Conservation (phyloP, 1,139 yeast genomes). For the Geotrichum restrictum region DNA sequence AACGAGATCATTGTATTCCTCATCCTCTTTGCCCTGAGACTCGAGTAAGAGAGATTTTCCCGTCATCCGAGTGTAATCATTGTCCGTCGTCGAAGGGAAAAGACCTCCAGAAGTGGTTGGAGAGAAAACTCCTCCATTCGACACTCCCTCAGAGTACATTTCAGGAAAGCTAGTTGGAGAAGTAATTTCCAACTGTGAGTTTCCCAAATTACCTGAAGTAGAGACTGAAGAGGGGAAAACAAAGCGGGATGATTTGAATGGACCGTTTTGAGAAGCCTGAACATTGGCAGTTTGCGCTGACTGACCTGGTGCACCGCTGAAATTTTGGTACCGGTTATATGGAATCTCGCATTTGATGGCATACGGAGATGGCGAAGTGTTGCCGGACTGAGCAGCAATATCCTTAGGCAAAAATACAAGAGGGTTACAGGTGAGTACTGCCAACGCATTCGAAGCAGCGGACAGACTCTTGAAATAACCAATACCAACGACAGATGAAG, state of each 20-base stretch:
- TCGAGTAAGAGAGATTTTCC: slow-evolving; percentile 36
- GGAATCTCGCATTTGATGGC: slow-evolving; percentile 30
- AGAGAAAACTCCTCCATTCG: slow-evolving; percentile 27
- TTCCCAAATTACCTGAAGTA: slow-evolving; percentile 11
- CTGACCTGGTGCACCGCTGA: neutral
- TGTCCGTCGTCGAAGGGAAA: slow-evolving; percentile 27
- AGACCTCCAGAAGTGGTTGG: slow-evolving; percentile 33
- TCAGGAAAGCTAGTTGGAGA: slow-evolving; percentile 21
- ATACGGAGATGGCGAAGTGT: slow-evolving; percentile 24
- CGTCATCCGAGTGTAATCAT: slow-evolving; percentile 22
- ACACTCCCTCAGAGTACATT: slow-evolving; percentile 17
- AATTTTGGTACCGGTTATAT: slow-evolving; percentile 23
- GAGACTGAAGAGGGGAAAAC: slow-evolving; percentile 18
- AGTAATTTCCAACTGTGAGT: slow-evolving; percentile 23
- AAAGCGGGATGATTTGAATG: slow-evolving; percentile 19
- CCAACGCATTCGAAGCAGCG: slow-evolving; percentile 69
- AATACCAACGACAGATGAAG: slow-evolving; percentile 42
- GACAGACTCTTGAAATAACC: slow-evolving; percentile 64
- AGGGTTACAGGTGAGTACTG: slow-evolving; percentile 58
- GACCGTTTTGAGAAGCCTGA: slow-evolving; percentile 8
- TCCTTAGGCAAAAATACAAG: slow-evolving; percentile 50
- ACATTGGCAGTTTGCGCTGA: slow-evolving; percentile 7
- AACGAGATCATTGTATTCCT: slow-evolving; percentile 34
- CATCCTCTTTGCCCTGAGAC: slow-evolving; percentile 34
- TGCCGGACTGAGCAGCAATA: slow-evolving; percentile 5